A percentile compares a stretch with the other conserved stretches of the same genome.
Conservation (phyloP, 1,284 basidiomycete species). For the Trichosporon asahii region DNA sequence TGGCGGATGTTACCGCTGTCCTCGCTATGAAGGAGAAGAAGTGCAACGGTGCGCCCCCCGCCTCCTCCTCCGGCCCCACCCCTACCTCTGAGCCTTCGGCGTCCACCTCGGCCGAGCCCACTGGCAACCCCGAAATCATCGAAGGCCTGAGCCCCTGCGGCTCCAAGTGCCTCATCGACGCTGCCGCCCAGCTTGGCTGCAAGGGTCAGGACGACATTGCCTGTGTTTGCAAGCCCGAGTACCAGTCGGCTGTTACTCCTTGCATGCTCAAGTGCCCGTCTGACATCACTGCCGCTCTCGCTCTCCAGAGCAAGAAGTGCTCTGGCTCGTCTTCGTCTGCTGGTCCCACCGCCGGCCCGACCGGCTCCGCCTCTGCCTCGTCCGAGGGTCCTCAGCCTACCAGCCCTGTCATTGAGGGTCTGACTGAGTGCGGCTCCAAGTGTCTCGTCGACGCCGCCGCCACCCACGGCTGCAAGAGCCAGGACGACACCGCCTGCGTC, state of each 20-base stretch:
- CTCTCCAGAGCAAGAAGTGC: too few relatives aligned
- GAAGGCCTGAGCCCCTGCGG: neutral
- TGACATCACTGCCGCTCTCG: too few relatives aligned
- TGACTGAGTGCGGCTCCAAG: neutral
- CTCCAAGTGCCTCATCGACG: neutral
- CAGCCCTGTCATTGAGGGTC: neutral
- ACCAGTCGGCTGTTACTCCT: neutral
- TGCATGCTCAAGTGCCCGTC: neutral
- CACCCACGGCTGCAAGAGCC: slow-evolving; percentile 4
- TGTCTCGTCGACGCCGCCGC: slow-evolving; percentile 6
- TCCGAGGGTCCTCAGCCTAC: neutral
- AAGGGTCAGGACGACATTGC: slow-evolving; percentile 12
- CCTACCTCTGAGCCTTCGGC: neutral
- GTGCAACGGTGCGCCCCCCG: neutral
- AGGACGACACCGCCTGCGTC: slow-evolving; percentile 8
- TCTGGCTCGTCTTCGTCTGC: neutral
- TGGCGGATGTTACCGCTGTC: neutral
- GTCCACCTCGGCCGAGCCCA: neutral
- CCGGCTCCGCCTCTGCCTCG: neutral
- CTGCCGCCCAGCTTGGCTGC: slow-evolving; percentile 8
- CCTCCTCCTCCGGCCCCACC: neutral
- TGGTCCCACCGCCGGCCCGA: neutral
- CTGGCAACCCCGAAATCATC: neutral
- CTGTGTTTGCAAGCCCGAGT: slow-evolving; percentile 6
- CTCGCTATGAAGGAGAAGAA: neutral